Conservation (phyloP, 208 protist species). For the Leishmania amazonensis region DNA sequence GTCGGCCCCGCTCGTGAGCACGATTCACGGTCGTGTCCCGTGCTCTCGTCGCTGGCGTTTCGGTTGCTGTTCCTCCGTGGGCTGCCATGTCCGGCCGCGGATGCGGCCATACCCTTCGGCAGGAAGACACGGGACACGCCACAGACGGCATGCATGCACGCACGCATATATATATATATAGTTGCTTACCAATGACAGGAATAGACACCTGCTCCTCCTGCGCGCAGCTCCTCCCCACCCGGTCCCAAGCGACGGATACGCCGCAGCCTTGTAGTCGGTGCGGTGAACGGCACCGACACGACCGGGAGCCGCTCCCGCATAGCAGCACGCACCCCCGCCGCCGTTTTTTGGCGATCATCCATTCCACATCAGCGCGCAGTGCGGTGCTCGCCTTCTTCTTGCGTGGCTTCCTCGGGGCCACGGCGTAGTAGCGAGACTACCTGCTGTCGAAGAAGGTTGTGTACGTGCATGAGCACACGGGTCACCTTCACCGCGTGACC, state of each 20-base stretch:
- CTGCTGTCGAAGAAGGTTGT: constrained; percentile 17
- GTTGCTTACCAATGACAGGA: too few relatives aligned
- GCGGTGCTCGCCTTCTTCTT: neutral
- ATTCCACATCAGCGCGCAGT: constrained; percentile 9
- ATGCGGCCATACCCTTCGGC: too few relatives aligned
- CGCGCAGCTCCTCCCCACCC: neutral
- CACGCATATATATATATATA: too few relatives aligned
- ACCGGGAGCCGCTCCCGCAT: neutral
- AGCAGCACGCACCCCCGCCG: neutral
- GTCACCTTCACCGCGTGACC: neutral
- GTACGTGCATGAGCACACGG: constrained; percentile 22
- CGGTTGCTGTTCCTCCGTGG: too few relatives aligned
- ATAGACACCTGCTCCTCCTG: too few relatives aligned
- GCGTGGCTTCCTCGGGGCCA: constrained; percentile 19
- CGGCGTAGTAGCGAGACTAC: constrained; percentile 23
- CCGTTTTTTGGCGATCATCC: neutral
- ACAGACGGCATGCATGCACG: too few relatives aligned
- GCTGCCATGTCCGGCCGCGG: too few relatives aligned
- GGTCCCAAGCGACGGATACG: neutral
- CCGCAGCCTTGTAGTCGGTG: neutral
- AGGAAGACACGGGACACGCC: too few relatives aligned
- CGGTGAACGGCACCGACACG: neutral
- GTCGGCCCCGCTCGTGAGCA: neutral
- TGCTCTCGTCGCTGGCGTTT: neutral
- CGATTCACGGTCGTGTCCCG: neutral